Conservation (phyloP, 73 alveolate genomes). For the Paramecium bursaria region DNA sequence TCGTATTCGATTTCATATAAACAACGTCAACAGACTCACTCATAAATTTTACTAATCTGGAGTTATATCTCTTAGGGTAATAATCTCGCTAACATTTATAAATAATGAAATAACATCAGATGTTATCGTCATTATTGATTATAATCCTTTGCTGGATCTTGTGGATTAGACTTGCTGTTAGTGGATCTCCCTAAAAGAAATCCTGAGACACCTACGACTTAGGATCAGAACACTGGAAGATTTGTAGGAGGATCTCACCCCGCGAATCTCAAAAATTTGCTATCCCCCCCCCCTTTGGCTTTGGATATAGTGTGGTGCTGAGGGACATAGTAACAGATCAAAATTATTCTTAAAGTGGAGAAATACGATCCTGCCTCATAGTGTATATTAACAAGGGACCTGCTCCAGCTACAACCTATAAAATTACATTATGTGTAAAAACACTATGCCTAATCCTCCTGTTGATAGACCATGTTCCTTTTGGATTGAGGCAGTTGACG, state of each 20-base stretch:
- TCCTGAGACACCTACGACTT: constrained; percentile 35
- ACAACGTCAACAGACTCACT: no score
- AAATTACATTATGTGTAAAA: constrained; percentile 63
- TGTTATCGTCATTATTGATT: no score
- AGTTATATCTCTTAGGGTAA: no score
- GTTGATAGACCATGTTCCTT: constrained; percentile 75
- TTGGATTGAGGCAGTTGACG: constrained; percentile 66
- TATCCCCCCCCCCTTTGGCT: no score
- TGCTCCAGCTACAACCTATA: constrained; percentile 71
- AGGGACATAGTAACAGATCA: not conserved
- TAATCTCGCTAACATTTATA: no score
- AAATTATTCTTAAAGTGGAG: not conserved
- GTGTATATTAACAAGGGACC: constrained; percentile 73
- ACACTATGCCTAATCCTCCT: constrained; percentile 70
- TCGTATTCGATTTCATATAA: no score
- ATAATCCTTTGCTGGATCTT: constrained; percentile 61
- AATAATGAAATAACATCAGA: no score
- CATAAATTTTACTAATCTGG: no score
- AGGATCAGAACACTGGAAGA: constrained; percentile 69
- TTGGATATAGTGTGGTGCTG: constrained; percentile 70
- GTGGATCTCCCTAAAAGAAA: constrained; percentile 19
- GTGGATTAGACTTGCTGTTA: constrained; percentile 63
- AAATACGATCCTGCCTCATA: constrained; percentile 67
- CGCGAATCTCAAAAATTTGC: no score
- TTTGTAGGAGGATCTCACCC: constrained; percentile 71